These are phyloP conservation scores for Linum tenue DNA, from an alignment of 345 rosid genomes.

Conservation along the genomic window DNA sequence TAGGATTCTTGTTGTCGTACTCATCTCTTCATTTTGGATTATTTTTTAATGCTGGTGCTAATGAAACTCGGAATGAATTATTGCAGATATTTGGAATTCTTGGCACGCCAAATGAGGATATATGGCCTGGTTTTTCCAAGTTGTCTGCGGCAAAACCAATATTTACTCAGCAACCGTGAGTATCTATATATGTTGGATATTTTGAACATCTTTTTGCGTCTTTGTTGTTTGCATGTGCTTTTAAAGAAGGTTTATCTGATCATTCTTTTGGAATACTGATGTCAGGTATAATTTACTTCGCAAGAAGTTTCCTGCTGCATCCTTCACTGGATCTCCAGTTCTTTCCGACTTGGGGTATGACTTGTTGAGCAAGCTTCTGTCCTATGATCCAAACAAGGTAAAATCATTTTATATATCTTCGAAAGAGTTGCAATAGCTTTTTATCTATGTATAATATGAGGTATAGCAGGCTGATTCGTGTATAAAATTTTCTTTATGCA, in stretches of 20 bases:
- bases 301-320: constrained; percentile 65
- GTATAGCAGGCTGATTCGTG: not conserved
- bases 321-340: constrained; percentile 59
- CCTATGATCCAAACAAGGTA: constrained; percentile 71
- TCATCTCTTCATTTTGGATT: not conserved
- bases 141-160: constrained; percentile 64
- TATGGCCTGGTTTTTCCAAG: constrained; percentile 65
- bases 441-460: no score
- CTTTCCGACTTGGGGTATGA: constrained; percentile 84
- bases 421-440: no score
- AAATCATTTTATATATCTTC: not conserved
- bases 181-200: not conserved
- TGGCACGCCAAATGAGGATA: constrained; percentile 64
- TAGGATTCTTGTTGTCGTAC: not conserved
- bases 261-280: not conserved
- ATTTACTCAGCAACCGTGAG: constrained; percentile 50
- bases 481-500: constrained; percentile 26
- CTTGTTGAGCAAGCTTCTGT: constrained; percentile 53
- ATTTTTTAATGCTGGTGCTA: not conserved
- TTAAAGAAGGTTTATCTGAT: not conserved
- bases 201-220: not conserved
- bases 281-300: constrained; percentile 63
- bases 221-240: not conserved
- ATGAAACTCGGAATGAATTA: not conserved
- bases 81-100: constrained; percentile 60